These are phyloP conservation scores for Spathaspora boniae DNA, from an alignment of 805 yeast genomes.

Conservation along the genomic window DNA sequence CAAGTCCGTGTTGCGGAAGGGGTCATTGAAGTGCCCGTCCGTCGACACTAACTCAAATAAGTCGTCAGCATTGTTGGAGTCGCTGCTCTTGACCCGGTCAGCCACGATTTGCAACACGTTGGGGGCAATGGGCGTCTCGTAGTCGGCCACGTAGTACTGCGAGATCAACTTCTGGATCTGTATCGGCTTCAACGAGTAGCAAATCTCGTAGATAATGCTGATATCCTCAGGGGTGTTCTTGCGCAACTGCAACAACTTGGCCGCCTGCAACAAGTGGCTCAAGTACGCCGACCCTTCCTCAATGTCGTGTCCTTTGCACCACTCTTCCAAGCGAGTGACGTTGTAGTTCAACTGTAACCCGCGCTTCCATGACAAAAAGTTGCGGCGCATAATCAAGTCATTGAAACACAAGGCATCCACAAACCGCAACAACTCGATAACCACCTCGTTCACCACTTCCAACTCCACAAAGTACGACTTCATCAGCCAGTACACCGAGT, in stretches of 20 bases:
- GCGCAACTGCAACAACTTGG: slow-evolving; percentile 87
- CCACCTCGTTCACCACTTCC: slow-evolving; percentile 78
- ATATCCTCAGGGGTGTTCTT: slow-evolving; percentile 88
- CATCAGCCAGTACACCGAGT: slow-evolving; percentile 90
- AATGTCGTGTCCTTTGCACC: slow-evolving; percentile 94
- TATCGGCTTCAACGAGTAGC: slow-evolving; percentile 90
- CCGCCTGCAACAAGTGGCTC: slow-evolving; percentile 86
- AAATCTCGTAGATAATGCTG: slow-evolving; percentile 88
- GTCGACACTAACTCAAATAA: slow-evolving; percentile 68
- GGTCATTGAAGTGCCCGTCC: slow-evolving; percentile 78
- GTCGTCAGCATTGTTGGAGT: slow-evolving; percentile 52
- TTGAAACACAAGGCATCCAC: slow-evolving; percentile 94
- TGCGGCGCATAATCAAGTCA: slow-evolving; percentile 90
- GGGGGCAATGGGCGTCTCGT: slow-evolving; percentile 87
- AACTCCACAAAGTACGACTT: slow-evolving; percentile 83
- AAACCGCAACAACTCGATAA: slow-evolving; percentile 75
- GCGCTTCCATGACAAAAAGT: slow-evolving; percentile 95
- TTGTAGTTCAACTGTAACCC: slow-evolving; percentile 95
- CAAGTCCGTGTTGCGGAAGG: slow-evolving; percentile 69
- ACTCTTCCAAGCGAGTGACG: slow-evolving; percentile 93
- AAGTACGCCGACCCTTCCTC: slow-evolving; percentile 83
- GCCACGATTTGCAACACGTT: slow-evolving; percentile 80
- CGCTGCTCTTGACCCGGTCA: slow-evolving; percentile 62
- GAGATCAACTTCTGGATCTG: slow-evolving; percentile 91
- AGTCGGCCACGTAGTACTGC: slow-evolving; percentile 88